Evolutionary conservation across 306 rosid species (phyloP).

Genomic region (Cotoneaster glaucophyllus): DNA sequence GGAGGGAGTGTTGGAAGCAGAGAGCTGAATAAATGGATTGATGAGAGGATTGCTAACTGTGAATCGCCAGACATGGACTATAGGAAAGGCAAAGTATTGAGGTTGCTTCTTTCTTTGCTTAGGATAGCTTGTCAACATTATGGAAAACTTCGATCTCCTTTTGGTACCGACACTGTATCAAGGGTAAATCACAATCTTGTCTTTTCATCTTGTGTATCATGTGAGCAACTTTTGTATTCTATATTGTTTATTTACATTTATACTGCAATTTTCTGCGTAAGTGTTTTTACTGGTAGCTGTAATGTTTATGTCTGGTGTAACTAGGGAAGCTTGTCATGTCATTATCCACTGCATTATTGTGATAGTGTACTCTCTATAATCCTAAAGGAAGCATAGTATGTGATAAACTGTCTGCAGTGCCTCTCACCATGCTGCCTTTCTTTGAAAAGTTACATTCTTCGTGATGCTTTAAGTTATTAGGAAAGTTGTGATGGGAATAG

Average conservation of each 20-base stretch:
- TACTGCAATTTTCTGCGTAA: background rate
- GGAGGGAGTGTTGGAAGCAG: slow-evolving; percentile 87
- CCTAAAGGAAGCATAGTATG: background rate
- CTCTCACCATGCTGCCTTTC: background rate
- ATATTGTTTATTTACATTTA: background rate
- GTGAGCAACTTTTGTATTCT: background rate
- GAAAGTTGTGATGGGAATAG: background rate
- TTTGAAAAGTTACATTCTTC: background rate
- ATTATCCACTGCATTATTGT: background rate
- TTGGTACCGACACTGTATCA: slow-evolving; percentile 56
- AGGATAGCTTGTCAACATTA: slow-evolving; percentile 86
- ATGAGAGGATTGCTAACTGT: slow-evolving; percentile 68
- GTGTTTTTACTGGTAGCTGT: background rate
- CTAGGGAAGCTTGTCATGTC: background rate
- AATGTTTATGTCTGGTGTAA: background rate
- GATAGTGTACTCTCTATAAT: background rate
- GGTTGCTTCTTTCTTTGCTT: slow-evolving; percentile 84
- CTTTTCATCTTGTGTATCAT: background rate
- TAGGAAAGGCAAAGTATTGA: slow-evolving; percentile 59
- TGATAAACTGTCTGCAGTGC: background rate
- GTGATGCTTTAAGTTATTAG: background rate
- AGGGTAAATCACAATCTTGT: slow-evolving; percentile 44
- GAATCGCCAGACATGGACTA: slow-evolving; percentile 58
- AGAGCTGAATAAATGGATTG: slow-evolving; percentile 83
- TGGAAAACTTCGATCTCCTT: slow-evolving; percentile 89